Evolutionary conservation across 257 asterid species (phyloP).

Genomic region (Scutellaria baicalensis): DNA sequence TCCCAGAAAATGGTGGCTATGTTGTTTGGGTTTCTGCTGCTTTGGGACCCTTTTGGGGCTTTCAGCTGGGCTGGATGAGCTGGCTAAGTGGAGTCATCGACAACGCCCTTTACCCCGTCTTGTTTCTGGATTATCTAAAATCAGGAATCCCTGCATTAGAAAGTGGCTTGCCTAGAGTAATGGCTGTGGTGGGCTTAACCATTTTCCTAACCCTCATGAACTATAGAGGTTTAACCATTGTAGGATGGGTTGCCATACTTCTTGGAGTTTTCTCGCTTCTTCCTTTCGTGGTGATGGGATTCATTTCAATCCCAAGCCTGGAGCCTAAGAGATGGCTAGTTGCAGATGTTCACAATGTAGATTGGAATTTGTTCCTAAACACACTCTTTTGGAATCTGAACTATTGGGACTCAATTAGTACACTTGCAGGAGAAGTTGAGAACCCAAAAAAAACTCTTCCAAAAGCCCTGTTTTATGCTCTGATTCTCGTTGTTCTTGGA

Average conservation of each 20-base stretch:
- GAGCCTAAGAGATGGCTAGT: conserved; percentile 57
- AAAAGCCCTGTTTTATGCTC: conserved; percentile 46
- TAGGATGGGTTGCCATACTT: conserved; percentile 58
- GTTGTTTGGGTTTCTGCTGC: conserved; percentile 77
- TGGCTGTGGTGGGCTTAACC: conserved; percentile 42
- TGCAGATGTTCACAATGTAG: conserved; percentile 34
- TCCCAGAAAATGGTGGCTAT: conserved; percentile 70
- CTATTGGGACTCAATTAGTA: conserved; percentile 69
- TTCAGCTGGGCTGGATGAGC: conserved; percentile 74
- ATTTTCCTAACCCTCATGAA: conserved; percentile 43
- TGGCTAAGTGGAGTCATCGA: conserved; percentile 74
- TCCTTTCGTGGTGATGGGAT: conserved; percentile 64
- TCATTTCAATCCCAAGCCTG: conserved; percentile 47
- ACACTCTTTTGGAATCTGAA: conserved; percentile 71
- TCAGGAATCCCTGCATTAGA: conserved; percentile 58
- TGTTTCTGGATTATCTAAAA: conserved; percentile 62
- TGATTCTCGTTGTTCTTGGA: conserved; percentile 49
- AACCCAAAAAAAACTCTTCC: conserved; percentile 57
- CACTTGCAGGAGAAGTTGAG: conserved; percentile 56
- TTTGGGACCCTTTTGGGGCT: conserved; percentile 66
- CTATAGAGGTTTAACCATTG: conserved; percentile 60
- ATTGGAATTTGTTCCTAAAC: conserved; percentile 62
- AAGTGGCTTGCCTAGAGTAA: conserved; percentile 45
- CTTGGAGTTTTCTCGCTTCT: conserved; percentile 57
- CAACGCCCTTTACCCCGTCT: conserved; percentile 57